Base-by-base conservation (phyloP, 441 rosid genomes). In the Codiaeum variegatum region DNA sequence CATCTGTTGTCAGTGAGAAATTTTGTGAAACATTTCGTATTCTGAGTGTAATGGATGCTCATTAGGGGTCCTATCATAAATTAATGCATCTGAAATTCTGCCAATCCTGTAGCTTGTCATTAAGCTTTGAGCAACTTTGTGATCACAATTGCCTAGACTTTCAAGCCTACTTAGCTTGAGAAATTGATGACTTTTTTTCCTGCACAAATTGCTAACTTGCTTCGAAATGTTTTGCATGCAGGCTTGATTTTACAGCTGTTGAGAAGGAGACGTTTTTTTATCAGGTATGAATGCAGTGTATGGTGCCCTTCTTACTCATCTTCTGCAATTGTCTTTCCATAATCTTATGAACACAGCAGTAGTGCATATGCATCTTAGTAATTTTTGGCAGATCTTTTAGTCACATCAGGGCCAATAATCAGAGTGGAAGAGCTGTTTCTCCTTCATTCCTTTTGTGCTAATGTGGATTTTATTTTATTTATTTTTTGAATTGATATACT, bases 181-280 rank as follows among this genome's bases (percentile, higher is more conserved):
- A 70, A 58, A 31, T 63, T 40, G 26, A 29, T 31, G 16, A 28
- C 24, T 51, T 24, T 15, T 24, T 67, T 56, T 55, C 54, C 16
- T 51, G 66, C 65, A 32, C 28, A 69, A 65, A 1, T 66, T 66
- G 58, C 40, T 66, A 13, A 54, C 54, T 72, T 73, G 26, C 40
- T 56, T 69, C 76, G 46, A 69, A 72, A 65, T 75, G n/a, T 68
- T 70, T 74, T 52, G 55, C 73, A 69, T 83, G 72, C 72, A 95
- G 99, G 99, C 88, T 88, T 80, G 99, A 95, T 72, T 91, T 93
- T 82, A 79, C 92, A 58, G 83, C 85, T 78, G 85, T 85, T 55
- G 97, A 93, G 82, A 93, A 91, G 86, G 95, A 93, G 79, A 84
- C 85, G 36, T 86, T 95, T 78, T 88, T 95, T 82, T 81, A 75